A percentile compares a stretch with the other conserved stretches of the same genome.
phyloP scores from a whole-genome alignment of 2,329 filamentous ascomycete species.

The Talaromyces sp. region DNA sequence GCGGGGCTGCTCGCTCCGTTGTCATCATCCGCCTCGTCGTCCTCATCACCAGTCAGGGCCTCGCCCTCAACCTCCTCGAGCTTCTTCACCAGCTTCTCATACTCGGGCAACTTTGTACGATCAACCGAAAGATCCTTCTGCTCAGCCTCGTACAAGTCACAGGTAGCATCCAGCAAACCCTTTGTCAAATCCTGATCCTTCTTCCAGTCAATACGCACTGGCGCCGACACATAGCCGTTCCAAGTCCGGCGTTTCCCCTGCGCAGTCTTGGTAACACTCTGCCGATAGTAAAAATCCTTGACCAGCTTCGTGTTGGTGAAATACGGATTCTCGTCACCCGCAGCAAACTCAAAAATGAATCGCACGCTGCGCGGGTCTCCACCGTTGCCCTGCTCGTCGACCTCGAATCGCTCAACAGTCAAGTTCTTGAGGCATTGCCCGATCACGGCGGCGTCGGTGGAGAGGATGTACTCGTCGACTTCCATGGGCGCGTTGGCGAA shows the following conservation, averaged over 20 bases:
- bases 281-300: constrained; percentile 88
- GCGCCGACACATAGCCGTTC: constrained; percentile 78
- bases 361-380: constrained; percentile 70
- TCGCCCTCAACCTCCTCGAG: constrained; percentile 36
- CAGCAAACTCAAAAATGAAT: constrained; percentile 69
- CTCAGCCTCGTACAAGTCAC: constrained; percentile 62
- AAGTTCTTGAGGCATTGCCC: constrained; percentile 62
- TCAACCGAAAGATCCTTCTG: constrained; percentile 44
- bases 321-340: constrained; percentile 60
- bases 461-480: constrained; percentile 82
- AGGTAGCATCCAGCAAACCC: constrained; percentile 69
- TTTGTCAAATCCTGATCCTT: constrained; percentile 75
- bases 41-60: constrained; percentile 17
- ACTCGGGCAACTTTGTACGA: constrained; percentile 47
- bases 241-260: constrained; percentile 50
- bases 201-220: constrained; percentile 85
- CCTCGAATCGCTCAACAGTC: constrained; percentile 73
- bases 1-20: constrained; percentile 48
- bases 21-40: constrained; percentile 30
- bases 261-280: constrained; percentile 42
- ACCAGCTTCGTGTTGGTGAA: constrained; percentile 73
- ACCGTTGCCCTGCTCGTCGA: constrained; percentile 53
- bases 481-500: constrained; percentile 80
- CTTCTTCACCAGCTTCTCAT: constrained; percentile 49
- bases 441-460: constrained; percentile 65